Base-by-base conservation (phyloP, 2,329 filamentous ascomycete species). In the Sordariomycetes sp. region DNA sequence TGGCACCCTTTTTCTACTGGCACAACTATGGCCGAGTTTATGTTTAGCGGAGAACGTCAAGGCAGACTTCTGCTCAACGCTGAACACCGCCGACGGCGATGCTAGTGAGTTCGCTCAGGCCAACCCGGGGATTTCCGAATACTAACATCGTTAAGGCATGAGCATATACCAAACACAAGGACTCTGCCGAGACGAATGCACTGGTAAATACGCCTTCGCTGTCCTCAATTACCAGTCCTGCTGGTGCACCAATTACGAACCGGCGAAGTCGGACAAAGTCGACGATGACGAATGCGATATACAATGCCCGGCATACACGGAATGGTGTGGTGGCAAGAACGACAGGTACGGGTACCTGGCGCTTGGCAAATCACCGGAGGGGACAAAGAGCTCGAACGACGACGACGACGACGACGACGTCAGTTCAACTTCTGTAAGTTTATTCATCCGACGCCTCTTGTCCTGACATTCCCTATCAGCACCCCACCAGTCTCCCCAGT, bases 161-260 rank as follows among this genome's bases (percentile, higher is more conserved):
- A 79, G 75, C 60, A 77, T 76, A 61, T 85, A 70, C 60, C 85
- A 90, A 67, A 87, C 86, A 22, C 83, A 89, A 62, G 87, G 87
- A 34, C 76, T 83, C 13, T 92, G 88, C 66, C 70, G 74, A 54
- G 71, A 79, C 54, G 76, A 76, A 54, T 92, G 88, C 69, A 63
- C 69, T 28, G 64, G 66, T 22, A 63, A 74, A 17, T 87, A 76
- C 61, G 86, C 87, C 45, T 88, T 85, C 60, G 86, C 85, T 61
- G 74, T 92, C 53, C 72, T 90, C 1, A 79, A 89, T 63, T 76
- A 70, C 17, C 73, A 80, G 35, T 69, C 76, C 55, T 92, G 88
- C 66, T 92, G 86, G 86, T 92, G 88, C 67, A 85, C 85, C 42
- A 78, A 90, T 66, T 84, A 84, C 64, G 75, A 76, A 2, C 88